These are phyloP conservation scores for Herpotrichia juniperi DNA, from an alignment of 2,329 filamentous ascomycete genomes.

Conservation along the genomic window DNA sequence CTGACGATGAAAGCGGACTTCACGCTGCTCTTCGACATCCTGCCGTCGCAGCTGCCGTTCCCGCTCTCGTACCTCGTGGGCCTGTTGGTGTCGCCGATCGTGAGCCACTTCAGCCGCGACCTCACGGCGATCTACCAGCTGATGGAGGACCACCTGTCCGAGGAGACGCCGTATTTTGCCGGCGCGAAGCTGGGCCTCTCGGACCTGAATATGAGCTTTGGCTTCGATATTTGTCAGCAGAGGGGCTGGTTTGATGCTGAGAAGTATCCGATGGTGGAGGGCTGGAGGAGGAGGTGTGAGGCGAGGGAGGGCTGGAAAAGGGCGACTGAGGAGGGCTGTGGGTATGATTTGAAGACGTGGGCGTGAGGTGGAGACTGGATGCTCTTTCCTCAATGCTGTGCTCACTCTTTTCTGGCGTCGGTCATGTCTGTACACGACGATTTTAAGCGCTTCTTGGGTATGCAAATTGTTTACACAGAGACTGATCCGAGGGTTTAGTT, in stretches of 20 bases:
- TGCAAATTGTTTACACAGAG: no score
- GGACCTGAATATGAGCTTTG: conserved; percentile 45
- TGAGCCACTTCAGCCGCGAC: conserved; percentile 20
- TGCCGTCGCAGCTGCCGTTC: conserved; percentile 21
- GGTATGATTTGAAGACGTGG: no score
- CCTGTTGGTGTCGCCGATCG: conserved; percentile 23
- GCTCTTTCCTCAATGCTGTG: no score
- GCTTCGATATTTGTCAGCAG: conserved; percentile 38
- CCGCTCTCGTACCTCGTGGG: conserved; percentile 21
- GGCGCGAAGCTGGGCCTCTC: conserved; percentile 36
- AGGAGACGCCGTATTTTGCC: conserved; percentile 35
- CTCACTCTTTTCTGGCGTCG: no score
- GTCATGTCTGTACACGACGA: no score
- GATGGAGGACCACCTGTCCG: conserved; percentile 28
- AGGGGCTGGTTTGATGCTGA: conserved; percentile 37
- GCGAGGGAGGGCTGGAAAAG: no score
- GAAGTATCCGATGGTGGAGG: no score
- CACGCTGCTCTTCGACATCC: conserved; percentile 25
- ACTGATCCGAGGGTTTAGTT: no score
- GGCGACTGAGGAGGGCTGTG: no score
- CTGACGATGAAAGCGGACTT: conserved; percentile 17
- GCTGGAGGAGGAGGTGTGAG: no score
- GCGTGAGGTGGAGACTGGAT: no score
- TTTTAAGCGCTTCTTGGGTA: no score
- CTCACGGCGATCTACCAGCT: conserved; percentile 20